Evolutionary conservation across 176 grass and related monocot species (phyloP).

Genomic region (Pharus latifolius): DNA sequence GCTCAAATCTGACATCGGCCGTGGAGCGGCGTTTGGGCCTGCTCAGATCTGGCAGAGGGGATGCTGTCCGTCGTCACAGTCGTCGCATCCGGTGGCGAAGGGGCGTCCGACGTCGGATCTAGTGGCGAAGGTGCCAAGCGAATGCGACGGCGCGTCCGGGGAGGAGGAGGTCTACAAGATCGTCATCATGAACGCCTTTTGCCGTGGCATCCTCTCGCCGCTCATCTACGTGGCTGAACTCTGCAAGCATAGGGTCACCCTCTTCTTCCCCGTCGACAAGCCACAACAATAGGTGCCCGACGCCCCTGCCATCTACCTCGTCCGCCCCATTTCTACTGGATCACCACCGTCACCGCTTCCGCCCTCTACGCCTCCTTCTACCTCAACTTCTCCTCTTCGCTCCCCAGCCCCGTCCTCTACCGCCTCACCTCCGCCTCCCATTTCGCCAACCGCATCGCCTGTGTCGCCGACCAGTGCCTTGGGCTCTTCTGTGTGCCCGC

Average conservation of each 20-base stretch:
- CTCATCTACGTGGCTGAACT: constrained; percentile 69
- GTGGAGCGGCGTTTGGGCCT: too few species aligned
- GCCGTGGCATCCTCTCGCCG: constrained; percentile 63
- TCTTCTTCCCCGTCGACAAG: constrained; percentile 71
- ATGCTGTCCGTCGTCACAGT: too few species aligned
- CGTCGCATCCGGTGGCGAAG: too few species aligned
- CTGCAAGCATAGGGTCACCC: constrained; percentile 72
- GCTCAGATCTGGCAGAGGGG: too few species aligned
- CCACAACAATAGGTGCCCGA: constrained; percentile 55
- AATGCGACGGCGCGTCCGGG: constrained; percentile 10
- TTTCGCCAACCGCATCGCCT: constrained; percentile 41
- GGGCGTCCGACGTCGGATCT: too few species aligned
- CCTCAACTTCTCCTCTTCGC: constrained; percentile 86
- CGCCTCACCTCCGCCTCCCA: constrained; percentile 42
- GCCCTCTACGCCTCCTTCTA: constrained; percentile 81
- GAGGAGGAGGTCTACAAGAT: constrained; percentile 90
- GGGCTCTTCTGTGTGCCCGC: constrained; percentile 71
- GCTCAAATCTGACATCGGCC: too few species aligned
- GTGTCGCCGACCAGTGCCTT: constrained; percentile 75
- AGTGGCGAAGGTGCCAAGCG: background rate
- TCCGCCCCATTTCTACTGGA: constrained; percentile 60
- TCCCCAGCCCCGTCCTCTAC: constrained; percentile 66
- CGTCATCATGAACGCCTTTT: constrained; percentile 77
- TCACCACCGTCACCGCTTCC: constrained; percentile 59
- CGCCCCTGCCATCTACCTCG: constrained; percentile 79